Evolutionary conservation across 345 rosid genomes (phyloP), one percentile per base, ranked within the genome.

Genomic region (Anacardium occidentale): DNA sequence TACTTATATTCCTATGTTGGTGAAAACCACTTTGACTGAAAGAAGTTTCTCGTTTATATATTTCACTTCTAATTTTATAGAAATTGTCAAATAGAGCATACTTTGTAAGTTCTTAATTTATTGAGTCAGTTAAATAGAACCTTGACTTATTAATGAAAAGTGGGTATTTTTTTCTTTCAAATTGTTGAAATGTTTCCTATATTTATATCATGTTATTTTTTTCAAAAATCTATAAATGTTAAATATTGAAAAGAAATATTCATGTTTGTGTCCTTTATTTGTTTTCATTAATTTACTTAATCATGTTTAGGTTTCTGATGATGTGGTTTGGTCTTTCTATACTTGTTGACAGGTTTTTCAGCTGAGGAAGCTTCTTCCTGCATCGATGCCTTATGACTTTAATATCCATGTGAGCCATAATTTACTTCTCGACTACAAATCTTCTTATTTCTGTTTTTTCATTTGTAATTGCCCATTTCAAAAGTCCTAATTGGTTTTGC

Each of bases 361-460:
- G 80, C 97, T 95, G 59, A 81, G 93, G 80, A 92, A 92, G 87
- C 97, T 95, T 74, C 94, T 90, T 74, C 98, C 97, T 3, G 69
- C 68, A 32, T 84, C 89, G 51, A 53, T 82, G 74, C 80, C 88
- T 66, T 92, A 89, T 71, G 96, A 95, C 85, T 95, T 95, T 75
- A 92, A 92, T 70, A 88, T 95, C 76, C 99, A 95, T 62, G 97
- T 91, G 84, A 87, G 97, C 68, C 51, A 21, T 65, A 24, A 26
- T 62, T 75, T 64, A n/a, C 61, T 71, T 64, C 21, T 32, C 29
- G 40, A 48, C 34, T 45, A 22, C 53, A 22, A n/a, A 64, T 42
- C 58, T 51, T 54, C 8, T 3, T 22, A 20, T 32, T 29, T 66
- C 52, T 37, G 21, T 37, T 57, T 10, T 42, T n/a, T 24, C n/a